Percentiles rank a stretch among this genome's conserved stretches.
These are phyloP conservation scores for Phytophthora parvispora DNA, from an alignment of 352 stramenopile genomes.

Conservation along the genomic window DNA sequence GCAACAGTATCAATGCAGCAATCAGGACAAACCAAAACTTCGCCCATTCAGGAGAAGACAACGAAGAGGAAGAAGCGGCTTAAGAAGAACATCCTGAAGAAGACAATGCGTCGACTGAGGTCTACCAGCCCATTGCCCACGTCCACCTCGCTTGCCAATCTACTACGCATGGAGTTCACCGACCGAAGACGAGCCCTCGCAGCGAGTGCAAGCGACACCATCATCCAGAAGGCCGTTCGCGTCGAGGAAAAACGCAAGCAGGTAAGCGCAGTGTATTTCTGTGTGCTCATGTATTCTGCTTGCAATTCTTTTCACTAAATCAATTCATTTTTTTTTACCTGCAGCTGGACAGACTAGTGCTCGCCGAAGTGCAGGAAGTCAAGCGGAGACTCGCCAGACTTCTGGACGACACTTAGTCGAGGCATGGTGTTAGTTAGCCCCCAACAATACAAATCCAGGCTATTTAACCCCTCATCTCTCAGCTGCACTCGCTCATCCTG, in stretches of 20 bases:
- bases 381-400: conserved; percentile 73
- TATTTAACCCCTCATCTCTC: background rate
- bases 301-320: background rate
- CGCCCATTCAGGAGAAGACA: conserved; percentile 1
- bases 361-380: conserved; percentile 72
- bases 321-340: background rate
- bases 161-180: conserved; percentile 48
- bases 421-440: background rate
- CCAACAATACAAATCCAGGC: background rate
- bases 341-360: conserved; percentile 70
- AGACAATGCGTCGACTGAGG: conserved; percentile 5
- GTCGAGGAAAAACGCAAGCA: conserved; percentile 72
- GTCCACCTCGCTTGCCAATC: conserved; percentile 39
- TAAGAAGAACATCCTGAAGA: conserved; percentile 22
- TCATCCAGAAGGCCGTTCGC: conserved; percentile 59
- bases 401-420: conserved; percentile 30
- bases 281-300: background rate
- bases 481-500: conserved; percentile 42
- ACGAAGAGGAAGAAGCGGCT: conserved; percentile 23
- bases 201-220: conserved; percentile 30
- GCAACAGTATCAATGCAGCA: background rate
- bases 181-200: conserved; percentile 16
- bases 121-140: conserved; percentile 1
- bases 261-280: conserved; percentile 46
- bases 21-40: background rate